Evolutionary conservation across 768 basidiomycete genomes (phyloP).

Genomic region (Suillus ampliporus): DNA sequence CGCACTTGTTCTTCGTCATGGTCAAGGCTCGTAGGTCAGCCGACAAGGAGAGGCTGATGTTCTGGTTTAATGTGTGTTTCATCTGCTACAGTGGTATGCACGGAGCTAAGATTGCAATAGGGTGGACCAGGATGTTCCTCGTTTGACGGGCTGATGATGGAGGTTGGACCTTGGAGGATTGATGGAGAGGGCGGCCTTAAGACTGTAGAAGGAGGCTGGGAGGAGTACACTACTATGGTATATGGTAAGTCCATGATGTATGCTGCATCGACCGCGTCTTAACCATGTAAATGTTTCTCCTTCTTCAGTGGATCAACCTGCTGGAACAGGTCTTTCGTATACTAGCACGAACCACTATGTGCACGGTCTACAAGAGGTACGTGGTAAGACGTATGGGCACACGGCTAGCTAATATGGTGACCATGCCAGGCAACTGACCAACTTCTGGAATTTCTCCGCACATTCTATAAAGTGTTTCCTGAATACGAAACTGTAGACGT

Average conservation of each 20-base stretch:
- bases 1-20: conserved; percentile 90
- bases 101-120: conserved; percentile 42
- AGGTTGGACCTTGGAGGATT: conserved; percentile 91
- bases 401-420: background rate
- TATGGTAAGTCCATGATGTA: conserved; percentile 64
- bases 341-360: conserved; percentile 86
- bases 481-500: conserved; percentile 86
- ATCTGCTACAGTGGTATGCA: background rate
- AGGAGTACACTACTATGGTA: conserved; percentile 94
- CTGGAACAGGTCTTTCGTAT: conserved; percentile 94
- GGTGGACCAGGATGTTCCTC: conserved; percentile 98
- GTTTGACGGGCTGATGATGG: conserved; percentile 98
- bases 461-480: conserved; percentile 92
- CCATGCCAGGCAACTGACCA: conserved; percentile 69
- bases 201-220: conserved; percentile 89
- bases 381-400: conserved; percentile 3
- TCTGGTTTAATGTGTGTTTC: conserved; percentile 92
- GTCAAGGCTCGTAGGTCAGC: conserved; percentile 85
- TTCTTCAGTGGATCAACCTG: conserved; percentile 90
- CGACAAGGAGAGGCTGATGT: conserved; percentile 89
- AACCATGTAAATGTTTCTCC: conserved; percentile 6
- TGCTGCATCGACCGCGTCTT: background rate
- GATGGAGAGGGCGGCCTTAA: conserved; percentile 75
- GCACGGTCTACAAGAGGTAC: conserved; percentile 74
- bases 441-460: conserved; percentile 81